phyloP scores from a whole-genome alignment of 768 basidiomycete genomes.

The Botryobasidium botryosum region DNA sequence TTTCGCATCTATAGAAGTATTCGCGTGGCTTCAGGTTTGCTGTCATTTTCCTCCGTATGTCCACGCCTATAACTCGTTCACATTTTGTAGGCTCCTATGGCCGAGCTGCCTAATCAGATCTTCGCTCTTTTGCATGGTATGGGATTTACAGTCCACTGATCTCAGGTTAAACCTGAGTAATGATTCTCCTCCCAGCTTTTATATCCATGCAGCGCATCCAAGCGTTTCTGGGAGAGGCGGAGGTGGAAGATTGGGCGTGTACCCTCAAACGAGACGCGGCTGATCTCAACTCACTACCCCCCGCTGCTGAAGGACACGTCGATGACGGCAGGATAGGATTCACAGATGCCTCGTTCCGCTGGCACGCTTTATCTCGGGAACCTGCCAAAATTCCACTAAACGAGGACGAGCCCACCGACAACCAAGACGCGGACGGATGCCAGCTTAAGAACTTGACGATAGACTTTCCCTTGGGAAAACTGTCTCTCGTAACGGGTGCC shows the following conservation, averaged over 20 bases:
- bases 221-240: slow-evolving; percentile 49
- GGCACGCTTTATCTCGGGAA: slow-evolving; percentile 23
- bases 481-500: slow-evolving; percentile 45
- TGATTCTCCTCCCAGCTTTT: slow-evolving; percentile 32
- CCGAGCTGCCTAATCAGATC: slow-evolving; percentile 41
- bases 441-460: slow-evolving; percentile 38
- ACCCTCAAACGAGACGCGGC: slow-evolving; percentile 29
- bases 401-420: not conserved
- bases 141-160: slow-evolving; percentile 4
- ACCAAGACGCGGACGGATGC: not conserved
- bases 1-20: slow-evolving; percentile 64
- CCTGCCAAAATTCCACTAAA: not conserved
- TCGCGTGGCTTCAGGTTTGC: slow-evolving; percentile 40
- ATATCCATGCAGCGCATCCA: slow-evolving; percentile 75
- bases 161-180: slow-evolving; percentile 1
- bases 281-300: slow-evolving; percentile 7
- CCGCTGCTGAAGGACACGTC: slow-evolving; percentile 8
- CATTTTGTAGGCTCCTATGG: slow-evolving; percentile 36
- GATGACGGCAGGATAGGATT: slow-evolving; percentile 31
- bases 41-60: not conserved
- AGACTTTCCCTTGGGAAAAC: slow-evolving; percentile 36
- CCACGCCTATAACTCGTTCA: not conserved
- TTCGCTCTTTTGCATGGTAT: slow-evolving; percentile 47
- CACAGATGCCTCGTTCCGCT: slow-evolving; percentile 35
- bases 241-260: slow-evolving; percentile 66